These are phyloP conservation scores for Kurtzmaniella quercitrusa DNA, from an alignment of 1,139 yeast genomes.

Conservation along the genomic window DNA sequence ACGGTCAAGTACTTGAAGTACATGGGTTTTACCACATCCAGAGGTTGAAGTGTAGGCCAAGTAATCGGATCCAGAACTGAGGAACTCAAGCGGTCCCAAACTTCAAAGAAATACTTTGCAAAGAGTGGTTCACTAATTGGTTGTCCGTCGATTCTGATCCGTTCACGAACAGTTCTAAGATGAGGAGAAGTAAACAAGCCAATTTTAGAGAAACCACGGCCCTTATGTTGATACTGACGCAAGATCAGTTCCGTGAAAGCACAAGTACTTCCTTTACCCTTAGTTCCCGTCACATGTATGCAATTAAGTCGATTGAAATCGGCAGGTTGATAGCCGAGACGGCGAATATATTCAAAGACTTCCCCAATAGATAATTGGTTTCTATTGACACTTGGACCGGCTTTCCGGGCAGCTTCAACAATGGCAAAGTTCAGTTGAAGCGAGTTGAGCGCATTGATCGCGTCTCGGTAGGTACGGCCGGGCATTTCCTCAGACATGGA, in stretches of 20 bases:
- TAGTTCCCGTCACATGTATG: constrained; percentile 94
- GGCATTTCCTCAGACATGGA: constrained; percentile 5
- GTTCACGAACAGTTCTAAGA: constrained; percentile 85
- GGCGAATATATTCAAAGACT: constrained; percentile 85
- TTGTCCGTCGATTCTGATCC: constrained; percentile 82
- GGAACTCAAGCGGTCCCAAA: constrained; percentile 74
- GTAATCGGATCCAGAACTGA: constrained; percentile 51
- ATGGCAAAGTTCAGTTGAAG: constrained; percentile 90
- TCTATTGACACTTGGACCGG: constrained; percentile 59
- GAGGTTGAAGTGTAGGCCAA: constrained; percentile 71
- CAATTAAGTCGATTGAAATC: constrained; percentile 75
- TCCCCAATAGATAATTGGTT: constrained; percentile 76
- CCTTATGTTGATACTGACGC: constrained; percentile 43
- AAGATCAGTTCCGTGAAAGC: constrained; percentile 87
- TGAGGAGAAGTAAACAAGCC: constrained; percentile 97
- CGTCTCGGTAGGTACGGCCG: constrained; percentile 54
- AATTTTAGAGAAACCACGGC: constrained; percentile 45
- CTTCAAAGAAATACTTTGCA: constrained; percentile 87
- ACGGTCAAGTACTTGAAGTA: constrained; percentile 89
- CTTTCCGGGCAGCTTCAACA: constrained; percentile 72
- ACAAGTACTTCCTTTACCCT: constrained; percentile 97
- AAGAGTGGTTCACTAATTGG: constrained; percentile 81
- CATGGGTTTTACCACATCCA: constrained; percentile 73
- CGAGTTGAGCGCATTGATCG: constrained; percentile 78
- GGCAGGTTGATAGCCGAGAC: constrained; percentile 72